These are phyloP conservation scores for Candida smagusa DNA, from an alignment of 1,139 yeast genomes.

Conservation along the genomic window DNA sequence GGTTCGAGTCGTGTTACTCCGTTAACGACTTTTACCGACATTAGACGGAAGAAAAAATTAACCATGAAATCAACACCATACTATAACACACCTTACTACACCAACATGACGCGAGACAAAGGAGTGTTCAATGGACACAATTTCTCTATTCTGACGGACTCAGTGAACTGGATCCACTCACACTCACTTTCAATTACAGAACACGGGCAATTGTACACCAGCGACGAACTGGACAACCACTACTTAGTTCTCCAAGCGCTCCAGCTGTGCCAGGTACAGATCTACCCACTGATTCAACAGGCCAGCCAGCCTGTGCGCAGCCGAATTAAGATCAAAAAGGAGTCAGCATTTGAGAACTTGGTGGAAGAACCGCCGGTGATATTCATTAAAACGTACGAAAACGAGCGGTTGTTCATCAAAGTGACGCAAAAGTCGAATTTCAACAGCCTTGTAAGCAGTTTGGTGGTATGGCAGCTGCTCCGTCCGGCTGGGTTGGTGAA, in stretches of 20 bases:
- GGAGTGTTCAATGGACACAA: constrained; percentile 37
- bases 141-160: constrained; percentile 38
- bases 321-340: constrained; percentile 1
- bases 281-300: constrained; percentile 23
- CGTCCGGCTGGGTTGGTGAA: constrained; percentile 56
- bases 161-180: constrained; percentile 36
- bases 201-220: constrained; percentile 35
- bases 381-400: constrained; percentile 45
- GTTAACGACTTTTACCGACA: too few relatives aligned
- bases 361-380: constrained; percentile 41
- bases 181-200: constrained; percentile 32
- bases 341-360: background rate
- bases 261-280: constrained; percentile 43
- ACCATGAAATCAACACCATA: constrained; percentile 4
- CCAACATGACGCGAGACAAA: constrained; percentile 30
- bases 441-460: constrained; percentile 45
- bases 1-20: too few relatives aligned
- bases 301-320: constrained; percentile 3
- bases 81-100: constrained; percentile 21
- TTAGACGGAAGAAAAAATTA: background rate
- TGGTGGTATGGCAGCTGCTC: constrained; percentile 64
- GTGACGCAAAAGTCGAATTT: constrained; percentile 44
- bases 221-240: constrained; percentile 33
- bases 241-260: constrained; percentile 34
- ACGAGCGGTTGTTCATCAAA: constrained; percentile 46